A percentile compares a stretch with the other conserved stretches of the same genome.
These are phyloP conservation scores for Leccinum pellstonianum DNA, from an alignment of 768 basidiomycete genomes.

Conservation along the genomic window DNA sequence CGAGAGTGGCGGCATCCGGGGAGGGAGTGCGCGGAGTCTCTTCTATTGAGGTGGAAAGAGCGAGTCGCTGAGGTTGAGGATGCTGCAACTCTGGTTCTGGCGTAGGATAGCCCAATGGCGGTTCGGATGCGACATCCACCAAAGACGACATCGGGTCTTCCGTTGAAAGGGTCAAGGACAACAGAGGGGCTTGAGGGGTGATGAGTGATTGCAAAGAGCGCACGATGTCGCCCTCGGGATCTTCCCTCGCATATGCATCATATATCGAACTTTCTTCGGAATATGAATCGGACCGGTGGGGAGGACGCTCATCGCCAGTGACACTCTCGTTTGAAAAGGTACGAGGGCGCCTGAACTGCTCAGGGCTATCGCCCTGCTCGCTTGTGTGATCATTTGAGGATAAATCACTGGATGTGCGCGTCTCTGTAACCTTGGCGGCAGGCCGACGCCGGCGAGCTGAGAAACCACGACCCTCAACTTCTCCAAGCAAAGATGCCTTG, in stretches of 20 bases:
- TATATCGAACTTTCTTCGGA: constrained; percentile 82
- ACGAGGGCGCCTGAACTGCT: constrained; percentile 36
- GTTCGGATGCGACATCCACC: constrained; percentile 17
- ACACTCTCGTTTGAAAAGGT: constrained; percentile 39
- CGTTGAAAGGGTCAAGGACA: constrained; percentile 26
- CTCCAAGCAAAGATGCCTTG: constrained; percentile 72
- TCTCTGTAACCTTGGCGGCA: constrained; percentile 33
- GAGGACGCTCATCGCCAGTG: constrained; percentile 39
- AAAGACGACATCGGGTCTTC: constrained; percentile 13
- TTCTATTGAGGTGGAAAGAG: constrained; percentile 31
- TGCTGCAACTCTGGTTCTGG: constrained; percentile 54
- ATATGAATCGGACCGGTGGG: constrained; percentile 64
- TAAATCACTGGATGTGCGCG: constrained; percentile 66
- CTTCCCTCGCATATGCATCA: constrained; percentile 72
- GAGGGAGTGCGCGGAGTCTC: constrained; percentile 60
- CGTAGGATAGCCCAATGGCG: constrained; percentile 34
- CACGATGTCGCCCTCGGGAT: constrained; percentile 43
- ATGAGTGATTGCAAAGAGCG: constrained; percentile 23
- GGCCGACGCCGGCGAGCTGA: constrained; percentile 35
- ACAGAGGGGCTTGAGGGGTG: constrained; percentile 18
- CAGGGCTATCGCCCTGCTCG: constrained; percentile 59
- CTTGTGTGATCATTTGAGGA: constrained; percentile 53
- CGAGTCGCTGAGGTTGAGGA: constrained; percentile 60
- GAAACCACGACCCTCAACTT: constrained; percentile 85
- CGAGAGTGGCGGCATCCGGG: constrained; percentile 40